These are phyloP conservation scores for Calonectria pauciramosa DNA, from an alignment of 2,329 filamentous ascomycete genomes.

Conservation along the genomic window DNA sequence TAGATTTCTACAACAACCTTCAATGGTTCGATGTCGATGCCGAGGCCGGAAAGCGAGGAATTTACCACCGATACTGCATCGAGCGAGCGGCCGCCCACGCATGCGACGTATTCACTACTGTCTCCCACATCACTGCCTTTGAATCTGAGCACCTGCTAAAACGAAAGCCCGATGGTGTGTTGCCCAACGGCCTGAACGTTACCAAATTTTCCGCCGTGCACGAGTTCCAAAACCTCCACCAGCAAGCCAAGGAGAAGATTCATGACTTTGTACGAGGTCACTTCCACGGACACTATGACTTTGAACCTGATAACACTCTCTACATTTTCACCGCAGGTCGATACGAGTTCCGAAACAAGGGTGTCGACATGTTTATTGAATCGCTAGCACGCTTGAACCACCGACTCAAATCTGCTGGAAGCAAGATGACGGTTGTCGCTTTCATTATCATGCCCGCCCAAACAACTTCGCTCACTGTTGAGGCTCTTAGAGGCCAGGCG, in stretches of 20 bases:
- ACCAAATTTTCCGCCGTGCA: conserved; percentile 98
- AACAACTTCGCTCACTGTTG: conserved; percentile 93
- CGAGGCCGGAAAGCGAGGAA: conserved; percentile 96
- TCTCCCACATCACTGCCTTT: conserved; percentile 98
- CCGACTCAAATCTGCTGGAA: conserved; percentile 85
- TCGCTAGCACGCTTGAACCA: conserved; percentile 95
- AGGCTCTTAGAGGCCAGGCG: conserved; percentile 95
- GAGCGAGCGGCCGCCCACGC: conserved; percentile 93
- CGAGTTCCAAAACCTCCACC: conserved; percentile 98
- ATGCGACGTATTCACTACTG: conserved; percentile 97
- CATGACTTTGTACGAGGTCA: conserved; percentile 98
- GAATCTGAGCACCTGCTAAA: conserved; percentile 98
- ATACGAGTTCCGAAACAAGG: conserved; percentile 98
- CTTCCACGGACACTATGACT: conserved; percentile 98
- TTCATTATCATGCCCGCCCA: conserved; percentile 99
- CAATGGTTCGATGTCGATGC: conserved; percentile 97
- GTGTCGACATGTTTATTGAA: conserved; percentile 99
- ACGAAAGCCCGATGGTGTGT: conserved; percentile 95
- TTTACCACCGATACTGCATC: conserved; percentile 99
- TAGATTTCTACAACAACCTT: conserved; percentile 99
- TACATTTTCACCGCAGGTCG: conserved; percentile 98
- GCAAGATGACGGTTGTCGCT: conserved; percentile 93
- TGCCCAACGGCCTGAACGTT: conserved; percentile 97
- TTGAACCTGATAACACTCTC: conserved; percentile 94
- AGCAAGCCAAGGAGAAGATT: conserved; percentile 97